Percentiles rank a stretch among this genome's conserved stretches.
phyloP scores from a whole-genome alignment of 208 protist genomes.

The Porcisia hertigi region DNA sequence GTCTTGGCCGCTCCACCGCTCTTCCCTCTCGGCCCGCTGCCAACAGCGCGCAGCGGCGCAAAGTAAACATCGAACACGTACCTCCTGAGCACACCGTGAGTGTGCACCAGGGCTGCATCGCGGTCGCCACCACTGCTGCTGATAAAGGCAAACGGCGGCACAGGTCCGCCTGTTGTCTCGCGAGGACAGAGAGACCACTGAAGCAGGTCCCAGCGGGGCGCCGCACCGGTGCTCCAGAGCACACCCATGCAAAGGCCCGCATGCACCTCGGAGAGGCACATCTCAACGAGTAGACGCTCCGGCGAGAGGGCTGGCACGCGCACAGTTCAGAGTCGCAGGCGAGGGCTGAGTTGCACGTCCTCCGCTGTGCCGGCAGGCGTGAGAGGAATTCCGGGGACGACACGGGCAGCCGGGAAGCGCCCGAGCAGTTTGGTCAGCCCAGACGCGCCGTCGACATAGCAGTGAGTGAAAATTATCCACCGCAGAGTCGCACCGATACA shows the following conservation, averaged over 20 bases:
- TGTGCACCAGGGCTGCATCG: slow-evolving; percentile 21
- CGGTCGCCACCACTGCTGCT: neutral
- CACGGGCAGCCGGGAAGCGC: slow-evolving; percentile 20
- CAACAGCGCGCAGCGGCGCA: slow-evolving; percentile 13
- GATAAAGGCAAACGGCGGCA: neutral
- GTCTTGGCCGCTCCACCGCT: neutral
- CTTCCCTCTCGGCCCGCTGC: neutral
- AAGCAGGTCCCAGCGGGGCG: too few species aligned
- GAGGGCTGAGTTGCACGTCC: too few species aligned
- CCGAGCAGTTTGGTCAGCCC: slow-evolving; percentile 40
- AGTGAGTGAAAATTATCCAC: slow-evolving; percentile 58
- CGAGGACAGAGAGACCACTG: too few species aligned
- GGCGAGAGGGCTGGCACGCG: too few species aligned
- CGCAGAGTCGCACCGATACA: slow-evolving; percentile 34
- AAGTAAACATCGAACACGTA: too few species aligned
- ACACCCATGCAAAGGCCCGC: too few species aligned
- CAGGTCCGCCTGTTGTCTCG: too few species aligned
- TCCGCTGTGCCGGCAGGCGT: too few species aligned
- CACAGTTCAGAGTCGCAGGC: too few species aligned
- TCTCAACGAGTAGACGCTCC: too few species aligned
- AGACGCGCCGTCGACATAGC: slow-evolving; percentile 39
- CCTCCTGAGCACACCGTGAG: slow-evolving; percentile 44
- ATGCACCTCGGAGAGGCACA: too few species aligned
- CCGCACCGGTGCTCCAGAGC: too few species aligned
- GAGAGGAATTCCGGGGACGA: slow-evolving; percentile 41